phyloP scores from a whole-genome alignment of 2,329 filamentous ascomycete genomes.

The Macrophomina tecta region DNA sequence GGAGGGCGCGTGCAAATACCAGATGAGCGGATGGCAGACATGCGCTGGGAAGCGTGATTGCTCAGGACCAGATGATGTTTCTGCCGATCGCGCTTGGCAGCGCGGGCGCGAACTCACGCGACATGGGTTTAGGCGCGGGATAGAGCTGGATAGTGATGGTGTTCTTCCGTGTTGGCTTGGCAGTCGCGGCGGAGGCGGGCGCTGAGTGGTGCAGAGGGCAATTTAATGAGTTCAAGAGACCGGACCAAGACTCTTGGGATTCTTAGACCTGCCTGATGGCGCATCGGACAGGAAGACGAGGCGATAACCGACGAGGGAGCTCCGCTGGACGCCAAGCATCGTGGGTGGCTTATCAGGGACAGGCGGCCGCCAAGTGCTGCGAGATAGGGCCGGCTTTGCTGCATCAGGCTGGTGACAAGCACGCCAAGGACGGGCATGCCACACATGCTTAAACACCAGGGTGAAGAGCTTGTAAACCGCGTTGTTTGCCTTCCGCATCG shows the following conservation, averaged over 20 bases:
- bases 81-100: conserved; percentile 9
- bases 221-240: conserved; percentile 10
- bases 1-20: conserved; percentile 5
- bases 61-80: conserved; percentile 4
- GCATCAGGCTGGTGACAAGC: conserved; percentile 21
- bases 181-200: neutral
- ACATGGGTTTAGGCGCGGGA: neutral
- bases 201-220: conserved; percentile 9
- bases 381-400: neutral
- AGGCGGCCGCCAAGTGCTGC: conserved; percentile 15
- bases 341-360: conserved; percentile 3
- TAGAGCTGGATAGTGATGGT: conserved; percentile 1
- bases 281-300: neutral
- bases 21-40: neutral
- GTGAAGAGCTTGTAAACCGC: neutral
- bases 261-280: neutral
- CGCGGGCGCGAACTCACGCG: neutral
- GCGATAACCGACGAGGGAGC: neutral
- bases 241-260: conserved; percentile 4
- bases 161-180: neutral
- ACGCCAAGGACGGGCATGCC: conserved; percentile 3
- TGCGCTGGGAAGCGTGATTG: neutral
- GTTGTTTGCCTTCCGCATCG: conserved; percentile 11
- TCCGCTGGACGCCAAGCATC: conserved; percentile 12
- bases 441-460: conserved; percentile 4